These are phyloP conservation scores for Gossypium schwendimanii DNA, from an alignment of 441 rosid species.

Conservation along the genomic window DNA sequence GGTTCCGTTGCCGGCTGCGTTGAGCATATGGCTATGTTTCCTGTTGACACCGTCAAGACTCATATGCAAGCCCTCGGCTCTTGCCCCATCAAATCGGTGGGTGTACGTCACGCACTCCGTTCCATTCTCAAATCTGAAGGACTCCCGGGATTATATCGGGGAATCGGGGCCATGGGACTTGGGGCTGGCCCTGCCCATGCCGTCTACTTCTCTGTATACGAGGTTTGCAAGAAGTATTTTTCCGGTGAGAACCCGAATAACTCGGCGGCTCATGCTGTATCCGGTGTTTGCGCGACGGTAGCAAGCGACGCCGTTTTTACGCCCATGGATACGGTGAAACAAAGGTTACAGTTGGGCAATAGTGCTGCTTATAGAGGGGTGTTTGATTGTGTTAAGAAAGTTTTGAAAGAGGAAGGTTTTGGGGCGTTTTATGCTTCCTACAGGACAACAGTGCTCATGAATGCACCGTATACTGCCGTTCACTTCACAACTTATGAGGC, in stretches of 20 bases:
- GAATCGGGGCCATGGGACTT: conserved; percentile 85
- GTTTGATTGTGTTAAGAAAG: conserved; percentile 58
- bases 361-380: conserved; percentile 55
- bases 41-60: conserved; percentile 77
- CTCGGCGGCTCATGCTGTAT: conserved; percentile 63
- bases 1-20: conserved; percentile 86
- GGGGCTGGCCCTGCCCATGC: conserved; percentile 98
- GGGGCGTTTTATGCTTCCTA: conserved; percentile 83
- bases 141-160: conserved; percentile 59
- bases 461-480: conserved; percentile 86
- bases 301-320: conserved; percentile 82
- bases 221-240: conserved; percentile 52
- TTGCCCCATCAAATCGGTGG: conserved; percentile 63
- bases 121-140: conserved; percentile 64
- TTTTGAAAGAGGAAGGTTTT: conserved; percentile 64
- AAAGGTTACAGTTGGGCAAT: conserved; percentile 66
- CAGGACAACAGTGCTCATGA: conserved; percentile 81
- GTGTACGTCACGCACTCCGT: conserved; percentile 56
- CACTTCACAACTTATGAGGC: conserved; percentile 82
- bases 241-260: conserved; percentile 55
- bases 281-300: conserved; percentile 71
- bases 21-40: conserved; percentile 95
- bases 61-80: conserved; percentile 76
- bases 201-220: conserved; percentile 76
- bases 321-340: conserved; percentile 95